Base-by-base conservation (phyloP, 495 filamentous ascomycete genomes). In the Glarea lozoyensis region DNA sequence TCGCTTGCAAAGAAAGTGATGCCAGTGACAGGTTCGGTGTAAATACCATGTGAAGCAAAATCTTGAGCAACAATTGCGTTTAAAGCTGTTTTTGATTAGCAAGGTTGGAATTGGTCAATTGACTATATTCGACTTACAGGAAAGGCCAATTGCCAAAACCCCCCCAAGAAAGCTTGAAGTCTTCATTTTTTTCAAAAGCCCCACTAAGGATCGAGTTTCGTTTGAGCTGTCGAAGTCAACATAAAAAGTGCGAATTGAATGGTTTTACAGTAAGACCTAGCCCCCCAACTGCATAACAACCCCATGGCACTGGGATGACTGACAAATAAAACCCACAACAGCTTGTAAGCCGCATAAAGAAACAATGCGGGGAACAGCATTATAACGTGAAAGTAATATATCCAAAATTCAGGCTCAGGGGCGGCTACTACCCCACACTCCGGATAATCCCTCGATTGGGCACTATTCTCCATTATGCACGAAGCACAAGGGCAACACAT, bases 1-100 rank as follows among this genome's bases (percentile, higher is more conserved):
- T 10, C 20, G 29, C 51, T 50, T 37, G 51, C 48, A 24, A 50
- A 54, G 29, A 54, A 54, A 2, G 19, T 40, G 13, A 54, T 54
- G 13, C 46, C 46, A 4, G 51, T 50, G 15, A 39, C 50, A 1
- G 51, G 51, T 19, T 54, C 51, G 6, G 51, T 54, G 37, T 47
- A 54, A 15, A 11, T 27, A 13, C 51, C 46, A 42, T 54, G 51
- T 19, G 43, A 37, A 32, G 39, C 17, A 46, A 34, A 34, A 13
- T 43, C 50, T 19, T 54, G 52, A 35, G 46, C 52, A n/a, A 50
- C 11, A 15, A 48, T 43, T 5, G 37, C 36, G 31, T 20, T 13
- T 4, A 41, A 31, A 46, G 45, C 52, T 48, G 13, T 12, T 3
- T 20, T 16, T 16, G 6, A 13, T 43, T 18, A 40, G 42, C 18